phyloP scores from a whole-genome alignment of 805 yeast genomes.

The Starmerella apis region DNA sequence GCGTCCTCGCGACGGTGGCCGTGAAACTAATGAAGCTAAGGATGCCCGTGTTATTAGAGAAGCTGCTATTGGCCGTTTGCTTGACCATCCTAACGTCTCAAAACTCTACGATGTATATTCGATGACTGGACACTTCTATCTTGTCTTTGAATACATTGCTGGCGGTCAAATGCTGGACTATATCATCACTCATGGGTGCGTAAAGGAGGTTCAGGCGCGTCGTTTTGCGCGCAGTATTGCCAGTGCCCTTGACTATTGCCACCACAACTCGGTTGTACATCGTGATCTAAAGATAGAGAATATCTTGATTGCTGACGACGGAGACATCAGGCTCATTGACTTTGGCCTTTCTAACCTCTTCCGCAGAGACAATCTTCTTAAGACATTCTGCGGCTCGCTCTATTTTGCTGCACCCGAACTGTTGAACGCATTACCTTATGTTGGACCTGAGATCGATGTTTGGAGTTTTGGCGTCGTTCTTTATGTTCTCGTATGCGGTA shows the following conservation, averaged over 20 bases:
- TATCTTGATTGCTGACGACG: constrained; percentile 84
- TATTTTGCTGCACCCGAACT: constrained; percentile 98
- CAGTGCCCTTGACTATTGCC: constrained; percentile 87
- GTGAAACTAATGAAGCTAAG: constrained; percentile 45
- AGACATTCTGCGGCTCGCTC: constrained; percentile 92
- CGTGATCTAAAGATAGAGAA: constrained; percentile 94
- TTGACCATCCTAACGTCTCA: constrained; percentile 88
- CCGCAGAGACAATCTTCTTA: constrained; percentile 57
- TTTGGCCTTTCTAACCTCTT: constrained; percentile 89
- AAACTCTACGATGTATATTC: constrained; percentile 86
- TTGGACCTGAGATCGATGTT: constrained; percentile 94
- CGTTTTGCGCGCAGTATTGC: constrained; percentile 92
- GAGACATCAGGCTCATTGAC: constrained; percentile 91
- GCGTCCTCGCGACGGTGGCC: constrained; percentile 26
- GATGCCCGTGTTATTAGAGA: constrained; percentile 90
- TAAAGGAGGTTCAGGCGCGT: constrained; percentile 88
- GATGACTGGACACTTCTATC: constrained; percentile 93
- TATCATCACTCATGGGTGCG: constrained; percentile 88
- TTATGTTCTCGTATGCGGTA: constrained; percentile 92
- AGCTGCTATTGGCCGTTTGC: constrained; percentile 81
- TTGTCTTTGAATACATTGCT: constrained; percentile 91
- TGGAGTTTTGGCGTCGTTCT: constrained; percentile 98
- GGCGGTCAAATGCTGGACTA: constrained; percentile 98
- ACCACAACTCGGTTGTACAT: constrained; percentile 88
- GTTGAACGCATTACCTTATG: constrained; percentile 79